Evolutionary conservation across 192 early-diverging fungal genomes (phyloP).

Genomic region (Coemansia sp.): DNA sequence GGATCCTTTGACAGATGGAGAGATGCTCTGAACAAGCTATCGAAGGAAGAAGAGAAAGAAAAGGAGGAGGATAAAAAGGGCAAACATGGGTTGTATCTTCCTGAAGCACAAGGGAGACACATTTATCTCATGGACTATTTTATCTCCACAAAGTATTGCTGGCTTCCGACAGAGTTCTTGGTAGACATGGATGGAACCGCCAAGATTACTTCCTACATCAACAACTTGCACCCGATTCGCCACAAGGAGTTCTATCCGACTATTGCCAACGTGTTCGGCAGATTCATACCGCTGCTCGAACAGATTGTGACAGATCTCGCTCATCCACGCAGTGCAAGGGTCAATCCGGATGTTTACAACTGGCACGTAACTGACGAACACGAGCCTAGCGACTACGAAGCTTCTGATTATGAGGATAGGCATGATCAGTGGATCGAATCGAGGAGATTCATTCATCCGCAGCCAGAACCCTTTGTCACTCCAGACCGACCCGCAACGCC

Average conservation of each 20-base stretch:
- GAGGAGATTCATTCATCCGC: constrained; percentile 3
- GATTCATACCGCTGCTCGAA: constrained; percentile 70
- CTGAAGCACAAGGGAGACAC: too few species aligned
- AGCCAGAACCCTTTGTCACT: not conserved
- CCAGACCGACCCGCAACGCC: constrained; percentile 10
- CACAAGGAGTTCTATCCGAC: constrained; percentile 57
- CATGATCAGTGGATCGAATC: constrained; percentile 16
- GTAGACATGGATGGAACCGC: constrained; percentile 55
- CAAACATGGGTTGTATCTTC: too few species aligned
- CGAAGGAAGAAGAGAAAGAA: not conserved
- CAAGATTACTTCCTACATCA: constrained; percentile 67
- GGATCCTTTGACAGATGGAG: constrained; percentile 16
- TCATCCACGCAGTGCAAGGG: constrained; percentile 3
- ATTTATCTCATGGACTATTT: not conserved
- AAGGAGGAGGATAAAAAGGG: too few species aligned
- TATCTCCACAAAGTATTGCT: constrained; percentile 37
- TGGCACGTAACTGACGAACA: constrained; percentile 9
- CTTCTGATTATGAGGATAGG: constrained; percentile 13
- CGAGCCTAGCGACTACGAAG: constrained; percentile 12
- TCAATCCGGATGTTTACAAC: constrained; percentile 10
- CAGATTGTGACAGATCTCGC: constrained; percentile 46
- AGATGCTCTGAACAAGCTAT: constrained; percentile 1
- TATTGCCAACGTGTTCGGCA: constrained; percentile 55
- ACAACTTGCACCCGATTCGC: constrained; percentile 66
- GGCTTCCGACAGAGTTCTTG: constrained; percentile 69